Conservation (phyloP, 768 basidiomycete genomes). For the Trametes sanguinea region DNA sequence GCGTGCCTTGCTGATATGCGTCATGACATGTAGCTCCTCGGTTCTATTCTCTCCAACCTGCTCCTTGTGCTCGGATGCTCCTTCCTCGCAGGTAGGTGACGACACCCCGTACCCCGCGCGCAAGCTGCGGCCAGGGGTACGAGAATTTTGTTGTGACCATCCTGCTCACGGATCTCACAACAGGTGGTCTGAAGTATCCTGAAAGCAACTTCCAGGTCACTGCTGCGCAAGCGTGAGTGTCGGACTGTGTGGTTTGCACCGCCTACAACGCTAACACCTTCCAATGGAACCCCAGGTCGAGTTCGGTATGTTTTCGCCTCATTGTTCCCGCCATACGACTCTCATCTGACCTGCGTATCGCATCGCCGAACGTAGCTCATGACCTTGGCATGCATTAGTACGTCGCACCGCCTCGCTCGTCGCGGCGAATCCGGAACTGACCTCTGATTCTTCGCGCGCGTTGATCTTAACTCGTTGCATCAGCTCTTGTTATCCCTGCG, state of each 20-base stretch:
- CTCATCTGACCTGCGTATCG: background rate
- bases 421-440: background rate
- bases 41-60: slow-evolving; percentile 88
- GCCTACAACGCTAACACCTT: slow-evolving; percentile 16
- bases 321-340: background rate
- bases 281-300: slow-evolving; percentile 32
- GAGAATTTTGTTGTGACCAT: too few species aligned
- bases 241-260: slow-evolving; percentile 2
- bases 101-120: background rate
- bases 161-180: background rate
- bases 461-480: background rate
- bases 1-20: background rate
- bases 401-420: slow-evolving; percentile 31
- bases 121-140: background rate
- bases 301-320: slow-evolving; percentile 38
- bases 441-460: background rate
- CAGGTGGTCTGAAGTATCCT: slow-evolving; percentile 63
- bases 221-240: slow-evolving; percentile 83
- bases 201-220: slow-evolving; percentile 81
- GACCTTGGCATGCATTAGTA: slow-evolving; percentile 86
- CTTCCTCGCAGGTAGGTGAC: slow-evolving; percentile 71
- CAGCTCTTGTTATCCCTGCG: slow-evolving; percentile 86
- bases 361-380: slow-evolving; percentile 53
- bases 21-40: slow-evolving; percentile 62
- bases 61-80: slow-evolving; percentile 90